Base-by-base conservation (phyloP, 768 basidiomycete species). In the Crucibulum laeve region DNA sequence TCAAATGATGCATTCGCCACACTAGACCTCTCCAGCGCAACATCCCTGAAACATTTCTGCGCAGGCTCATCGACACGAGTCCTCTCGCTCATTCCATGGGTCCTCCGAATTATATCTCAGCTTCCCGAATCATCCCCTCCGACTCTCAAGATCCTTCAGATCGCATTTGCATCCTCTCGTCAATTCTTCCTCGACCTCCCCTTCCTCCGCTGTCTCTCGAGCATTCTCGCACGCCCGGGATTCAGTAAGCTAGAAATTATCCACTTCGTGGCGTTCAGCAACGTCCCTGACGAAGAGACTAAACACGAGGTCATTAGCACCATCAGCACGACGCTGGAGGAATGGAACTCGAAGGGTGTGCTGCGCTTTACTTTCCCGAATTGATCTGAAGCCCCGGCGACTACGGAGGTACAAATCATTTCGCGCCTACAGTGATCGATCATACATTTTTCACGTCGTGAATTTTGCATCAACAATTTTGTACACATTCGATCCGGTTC, bases 141-240 rank as follows among this genome's bases (percentile, higher is more conserved):
- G 4, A 49, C 51, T 14, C 39, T 63, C 24, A 45, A 30, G 7
- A 40, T 53, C 10, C 53, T 65, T 14, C 52, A 54, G 24, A 51
- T 63, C 8, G 53, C 52, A 5, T 63, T 61, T 30, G 52, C 58
- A 7, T 57, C 57, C 7, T 62, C 63, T 7, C 53, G 55, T 3
- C 63, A 63, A 47, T 60, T 62, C 35, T 55, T 58, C 37, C 56
- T 63, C 18, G 62, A 65, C 36, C 50, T 45, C 4, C 58, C 61
- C 6, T 53, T 55, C 44, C 51, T 63, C 10, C 44, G 53, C 18
- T 46, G 37, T 41, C 50, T 65, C 17, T 46, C 53, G 3, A 32
- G 48, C 8, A 44, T 55, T 14, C 43, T 63, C 11, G 32, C 47
- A 18, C 39, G 46, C 14, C 48, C 56, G n/a, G 49, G 56, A 35